These are phyloP conservation scores for Ceratopteris richardii DNA, from an alignment of 75 land plant genomes.

Conservation along the genomic window DNA sequence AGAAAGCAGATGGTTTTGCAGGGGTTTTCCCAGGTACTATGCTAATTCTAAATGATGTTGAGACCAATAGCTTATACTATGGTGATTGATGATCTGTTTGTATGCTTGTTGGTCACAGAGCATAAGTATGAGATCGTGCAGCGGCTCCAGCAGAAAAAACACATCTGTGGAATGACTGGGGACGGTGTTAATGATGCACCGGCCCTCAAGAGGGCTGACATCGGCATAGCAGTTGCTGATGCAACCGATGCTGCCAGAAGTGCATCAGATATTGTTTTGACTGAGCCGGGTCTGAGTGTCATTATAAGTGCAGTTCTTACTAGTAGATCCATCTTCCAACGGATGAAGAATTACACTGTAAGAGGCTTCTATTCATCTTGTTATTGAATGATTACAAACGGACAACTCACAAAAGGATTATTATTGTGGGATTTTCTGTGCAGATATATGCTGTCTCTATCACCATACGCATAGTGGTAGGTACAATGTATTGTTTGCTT, in stretches of 20 bases:
- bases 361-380: slow-evolving; percentile 7
- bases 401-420: background rate
- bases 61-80: background rate
- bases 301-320: slow-evolving; percentile 92
- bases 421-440: slow-evolving; percentile 10
- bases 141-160: slow-evolving; percentile 76
- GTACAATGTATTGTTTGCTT: slow-evolving; percentile 14
- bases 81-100: background rate
- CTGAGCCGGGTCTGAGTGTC: slow-evolving; percentile 94
- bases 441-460: slow-evolving; percentile 99
- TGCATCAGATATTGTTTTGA: slow-evolving; percentile 93
- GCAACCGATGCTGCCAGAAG: slow-evolving; percentile 97
- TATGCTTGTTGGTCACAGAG: slow-evolving; percentile 34
- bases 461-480: slow-evolving; percentile 96
- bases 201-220: slow-evolving; percentile 93
- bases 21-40: slow-evolving; percentile 77
- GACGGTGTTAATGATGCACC: slow-evolving; percentile 99
- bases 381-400: too few relatives aligned
- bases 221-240: slow-evolving; percentile 95
- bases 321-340: slow-evolving; percentile 88
- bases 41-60: too few relatives aligned
- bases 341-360: slow-evolving; percentile 98
- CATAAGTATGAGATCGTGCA: slow-evolving; percentile 95
- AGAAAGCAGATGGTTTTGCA: slow-evolving; percentile 91
- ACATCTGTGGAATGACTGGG: slow-evolving; percentile 98